phyloP scores from a whole-genome alignment of 2,329 filamentous ascomycete genomes.

The Acrocalymma vagum region DNA sequence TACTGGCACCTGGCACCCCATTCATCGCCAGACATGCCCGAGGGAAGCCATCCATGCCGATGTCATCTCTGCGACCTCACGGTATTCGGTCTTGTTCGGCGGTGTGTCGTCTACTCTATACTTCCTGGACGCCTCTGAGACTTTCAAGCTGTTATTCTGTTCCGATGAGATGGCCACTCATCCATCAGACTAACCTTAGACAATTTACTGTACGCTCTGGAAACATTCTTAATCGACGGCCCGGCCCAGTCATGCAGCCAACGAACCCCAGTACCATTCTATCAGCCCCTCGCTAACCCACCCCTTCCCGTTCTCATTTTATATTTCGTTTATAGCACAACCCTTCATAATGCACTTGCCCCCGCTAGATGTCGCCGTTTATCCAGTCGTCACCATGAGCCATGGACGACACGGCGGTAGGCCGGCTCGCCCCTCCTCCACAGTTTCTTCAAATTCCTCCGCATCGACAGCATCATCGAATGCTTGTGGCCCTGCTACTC shows the following conservation, averaged over 20 bases:
- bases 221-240: constrained; percentile 23
- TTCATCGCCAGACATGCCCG: constrained; percentile 12
- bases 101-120: constrained; percentile 11
- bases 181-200: neutral
- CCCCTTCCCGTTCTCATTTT: constrained; percentile 16
- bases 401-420: constrained; percentile 34
- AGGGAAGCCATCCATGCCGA: constrained; percentile 13
- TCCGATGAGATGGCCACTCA: no score
- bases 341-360: constrained; percentile 47
- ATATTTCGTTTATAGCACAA: constrained; percentile 10
- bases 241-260: constrained; percentile 26
- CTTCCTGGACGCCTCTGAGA: constrained; percentile 15
- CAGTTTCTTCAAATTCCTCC: constrained; percentile 34
- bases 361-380: constrained; percentile 43
- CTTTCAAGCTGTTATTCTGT: constrained; percentile 1
- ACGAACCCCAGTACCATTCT: constrained; percentile 14
- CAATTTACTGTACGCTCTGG: constrained; percentile 1
- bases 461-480: constrained; percentile 34
- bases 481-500: constrained; percentile 22
- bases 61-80: constrained; percentile 12
- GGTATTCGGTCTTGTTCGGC: constrained; percentile 33
- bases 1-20: constrained; percentile 12
- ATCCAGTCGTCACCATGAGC: constrained; percentile 45
- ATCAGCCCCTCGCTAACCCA: constrained; percentile 25
- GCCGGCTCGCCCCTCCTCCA: constrained; percentile 30